Evolutionary conservation across 2,329 filamentous ascomycete species (phyloP).

Genomic region (Daldinia sp.): DNA sequence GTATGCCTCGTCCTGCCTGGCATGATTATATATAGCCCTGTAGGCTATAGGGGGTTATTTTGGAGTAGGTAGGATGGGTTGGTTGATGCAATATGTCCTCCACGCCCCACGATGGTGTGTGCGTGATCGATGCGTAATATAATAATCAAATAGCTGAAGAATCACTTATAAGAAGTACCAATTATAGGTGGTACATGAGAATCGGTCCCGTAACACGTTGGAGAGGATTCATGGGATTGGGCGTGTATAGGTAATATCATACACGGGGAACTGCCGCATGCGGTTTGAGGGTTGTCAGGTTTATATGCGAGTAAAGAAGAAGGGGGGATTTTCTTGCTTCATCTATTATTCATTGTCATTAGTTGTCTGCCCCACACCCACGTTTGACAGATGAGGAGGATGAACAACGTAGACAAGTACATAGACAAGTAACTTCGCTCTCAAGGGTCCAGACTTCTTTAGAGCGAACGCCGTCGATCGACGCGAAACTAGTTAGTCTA

Average conservation of each 20-base stretch:
- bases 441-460: slow-evolving; percentile 34
- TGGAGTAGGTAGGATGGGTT: slow-evolving; percentile 26
- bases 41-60: slow-evolving; percentile 18
- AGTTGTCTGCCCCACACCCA: slow-evolving; percentile 29
- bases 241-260: slow-evolving; percentile 34
- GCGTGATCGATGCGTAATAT: slow-evolving; percentile 32
- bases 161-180: slow-evolving; percentile 12
- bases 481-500: slow-evolving; percentile 26
- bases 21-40: slow-evolving; percentile 38
- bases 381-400: slow-evolving; percentile 28
- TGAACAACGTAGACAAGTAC: slow-evolving; percentile 18
- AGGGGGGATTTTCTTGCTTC: slow-evolving; percentile 27
- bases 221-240: slow-evolving; percentile 18
- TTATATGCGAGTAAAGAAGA: slow-evolving; percentile 45
- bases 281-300: slow-evolving; percentile 39
- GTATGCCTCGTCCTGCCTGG: slow-evolving; percentile 31
- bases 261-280: slow-evolving; percentile 29
- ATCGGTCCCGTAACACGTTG: slow-evolving; percentile 32
- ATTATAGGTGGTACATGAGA: slow-evolving; percentile 35
- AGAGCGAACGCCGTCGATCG: slow-evolving; percentile 34
- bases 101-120: slow-evolving; percentile 22
- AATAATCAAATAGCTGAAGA: slow-evolving; percentile 25
- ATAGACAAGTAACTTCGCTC: slow-evolving; percentile 15
- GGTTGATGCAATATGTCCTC: slow-evolving; percentile 25
- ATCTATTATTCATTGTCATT: slow-evolving; percentile 28